These are phyloP conservation scores for Apiosordaria backusii DNA, from an alignment of 495 filamentous ascomycete species.

Conservation along the genomic window DNA sequence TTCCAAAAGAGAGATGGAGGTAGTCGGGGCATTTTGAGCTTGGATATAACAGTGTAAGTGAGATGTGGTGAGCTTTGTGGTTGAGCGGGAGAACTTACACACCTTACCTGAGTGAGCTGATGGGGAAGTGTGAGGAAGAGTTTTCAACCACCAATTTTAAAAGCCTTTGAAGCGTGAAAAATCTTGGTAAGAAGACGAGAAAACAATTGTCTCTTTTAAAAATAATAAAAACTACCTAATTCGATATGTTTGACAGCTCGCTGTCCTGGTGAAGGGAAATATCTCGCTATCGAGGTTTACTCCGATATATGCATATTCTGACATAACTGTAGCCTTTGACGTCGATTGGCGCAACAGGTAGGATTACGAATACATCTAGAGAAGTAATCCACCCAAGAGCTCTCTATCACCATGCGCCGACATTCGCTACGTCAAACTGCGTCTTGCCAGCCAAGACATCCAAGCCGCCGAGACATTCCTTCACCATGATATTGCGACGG, in stretches of 20 bases:
- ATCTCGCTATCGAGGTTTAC: not conserved
- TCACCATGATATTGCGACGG: not conserved
- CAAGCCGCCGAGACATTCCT: not conserved
- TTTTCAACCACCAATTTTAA: not conserved
- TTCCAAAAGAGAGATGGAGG: conserved; percentile 53
- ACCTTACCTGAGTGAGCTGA: not conserved
- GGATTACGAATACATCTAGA: not conserved
- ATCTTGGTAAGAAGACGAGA: no score
- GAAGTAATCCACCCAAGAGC: not conserved
- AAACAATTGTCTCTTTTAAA: no score
- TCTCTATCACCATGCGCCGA: conserved; percentile 5
- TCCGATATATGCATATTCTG: not conserved
- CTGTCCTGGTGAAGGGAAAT: not conserved
- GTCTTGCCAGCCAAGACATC: not conserved
- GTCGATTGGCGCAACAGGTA: not conserved
- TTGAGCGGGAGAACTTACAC: not conserved
- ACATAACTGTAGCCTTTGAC: not conserved
- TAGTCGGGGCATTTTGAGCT: conserved; percentile 69
- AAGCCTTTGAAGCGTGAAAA: no score
- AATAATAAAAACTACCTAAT: no score
- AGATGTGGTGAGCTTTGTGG: not conserved
- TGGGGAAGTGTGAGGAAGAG: not conserved
- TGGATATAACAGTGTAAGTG: not conserved
- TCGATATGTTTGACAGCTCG: no score
- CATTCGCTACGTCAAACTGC: not conserved